A percentile compares a stretch with the other conserved stretches of the same genome.
phyloP scores from a whole-genome alignment of 331 rosid species.

The Telfairia occidentalis region DNA sequence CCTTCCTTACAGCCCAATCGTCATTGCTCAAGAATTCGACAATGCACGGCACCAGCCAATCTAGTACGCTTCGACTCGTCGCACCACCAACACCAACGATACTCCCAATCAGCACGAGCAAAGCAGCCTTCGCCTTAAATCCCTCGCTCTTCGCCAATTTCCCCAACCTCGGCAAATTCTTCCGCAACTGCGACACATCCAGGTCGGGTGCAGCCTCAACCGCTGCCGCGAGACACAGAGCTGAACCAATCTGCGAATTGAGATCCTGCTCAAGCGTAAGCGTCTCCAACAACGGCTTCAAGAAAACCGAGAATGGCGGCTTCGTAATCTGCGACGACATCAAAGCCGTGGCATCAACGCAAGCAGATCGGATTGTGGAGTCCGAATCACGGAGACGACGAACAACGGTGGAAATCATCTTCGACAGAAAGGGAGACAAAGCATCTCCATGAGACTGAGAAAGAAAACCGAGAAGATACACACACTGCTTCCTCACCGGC shows the following conservation, averaged over 20 bases:
- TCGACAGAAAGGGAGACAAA: conserved; percentile 51
- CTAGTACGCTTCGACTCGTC: conserved; percentile 46
- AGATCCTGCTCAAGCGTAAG: conserved; percentile 64
- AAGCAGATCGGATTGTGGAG: conserved; percentile 69
- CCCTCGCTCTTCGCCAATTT: conserved; percentile 62
- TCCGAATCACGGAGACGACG: conserved; percentile 86
- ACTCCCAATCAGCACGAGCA: conserved; percentile 63
- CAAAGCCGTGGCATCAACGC: conserved; percentile 60
- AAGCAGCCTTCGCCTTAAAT: conserved; percentile 71
- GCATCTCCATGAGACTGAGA: conserved; percentile 70
- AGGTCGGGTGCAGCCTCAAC: conserved; percentile 68
- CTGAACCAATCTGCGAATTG: conserved; percentile 87
- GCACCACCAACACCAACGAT: conserved; percentile 64
- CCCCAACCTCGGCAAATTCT: conserved; percentile 58
- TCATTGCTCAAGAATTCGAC: conserved; percentile 58
- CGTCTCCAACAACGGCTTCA: conserved; percentile 70
- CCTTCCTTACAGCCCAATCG: conserved; percentile 96
- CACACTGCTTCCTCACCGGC: conserved; percentile 89
- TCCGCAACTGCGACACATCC: conserved; percentile 41
- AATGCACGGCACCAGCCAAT: conserved; percentile 72
- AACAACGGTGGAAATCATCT: conserved; percentile 67
- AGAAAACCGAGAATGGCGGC: conserved; percentile 54
- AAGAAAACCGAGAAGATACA: conserved; percentile 38
- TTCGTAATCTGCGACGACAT: conserved; percentile 76
- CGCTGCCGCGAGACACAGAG: conserved; percentile 82